Evolutionary conservation across 2,329 filamentous ascomycete species (phyloP).

Genomic region (Ceratocystis alfenasii): DNA sequence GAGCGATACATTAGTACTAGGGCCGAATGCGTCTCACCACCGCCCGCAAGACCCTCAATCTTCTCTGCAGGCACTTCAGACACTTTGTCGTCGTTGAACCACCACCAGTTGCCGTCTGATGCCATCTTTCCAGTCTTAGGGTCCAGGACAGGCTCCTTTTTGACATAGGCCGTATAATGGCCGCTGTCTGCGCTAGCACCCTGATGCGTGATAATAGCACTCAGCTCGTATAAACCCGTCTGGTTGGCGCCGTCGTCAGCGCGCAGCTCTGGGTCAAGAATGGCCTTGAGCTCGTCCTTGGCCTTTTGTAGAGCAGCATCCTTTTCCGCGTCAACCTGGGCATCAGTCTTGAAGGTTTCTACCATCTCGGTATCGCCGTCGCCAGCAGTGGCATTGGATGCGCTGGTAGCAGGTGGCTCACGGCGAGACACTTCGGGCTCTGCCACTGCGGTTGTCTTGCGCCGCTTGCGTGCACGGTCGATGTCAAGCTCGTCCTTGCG

Average conservation of each 20-base stretch:
- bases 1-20: constrained; percentile 69
- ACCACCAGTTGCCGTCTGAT: constrained; percentile 97
- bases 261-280: constrained; percentile 63
- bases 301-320: constrained; percentile 60
- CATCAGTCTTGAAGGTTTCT: constrained; percentile 80
- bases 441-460: constrained; percentile 51
- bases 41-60: constrained; percentile 79
- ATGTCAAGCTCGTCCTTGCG: constrained; percentile 91
- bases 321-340: constrained; percentile 78
- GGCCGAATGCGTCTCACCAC: constrained; percentile 76
- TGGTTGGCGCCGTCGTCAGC: constrained; percentile 78
- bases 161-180: constrained; percentile 96
- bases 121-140: constrained; percentile 64
- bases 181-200: constrained; percentile 93
- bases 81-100: constrained; percentile 99
- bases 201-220: constrained; percentile 91
- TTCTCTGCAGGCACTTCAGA: constrained; percentile 83
- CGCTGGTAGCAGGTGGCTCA: constrained; percentile 27
- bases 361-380: constrained; percentile 64
- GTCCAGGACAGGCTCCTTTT: constrained; percentile 68
- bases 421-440: constrained; percentile 38
- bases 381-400: constrained; percentile 41
- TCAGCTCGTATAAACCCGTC: constrained; percentile 87
- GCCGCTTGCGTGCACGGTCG: constrained; percentile 80
- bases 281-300: constrained; percentile 74